A percentile compares a stretch with the other conserved stretches of the same genome.
phyloP scores from a whole-genome alignment of 768 basidiomycete species.

The Podaxis sp. region DNA sequence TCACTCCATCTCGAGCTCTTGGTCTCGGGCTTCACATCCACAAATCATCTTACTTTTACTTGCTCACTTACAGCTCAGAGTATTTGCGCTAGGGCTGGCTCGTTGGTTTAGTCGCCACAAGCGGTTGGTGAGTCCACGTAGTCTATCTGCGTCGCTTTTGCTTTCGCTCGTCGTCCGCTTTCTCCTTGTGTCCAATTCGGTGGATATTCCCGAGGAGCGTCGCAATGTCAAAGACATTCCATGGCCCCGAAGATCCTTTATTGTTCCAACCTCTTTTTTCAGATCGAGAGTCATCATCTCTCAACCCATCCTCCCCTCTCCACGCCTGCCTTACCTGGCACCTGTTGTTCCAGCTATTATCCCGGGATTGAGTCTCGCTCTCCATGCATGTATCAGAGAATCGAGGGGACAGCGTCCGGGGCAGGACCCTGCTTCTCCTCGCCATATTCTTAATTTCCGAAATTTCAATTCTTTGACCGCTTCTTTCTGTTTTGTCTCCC shows the following conservation, averaged over 20 bases:
- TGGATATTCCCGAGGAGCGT: too few relatives aligned
- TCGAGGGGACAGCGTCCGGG: neutral
- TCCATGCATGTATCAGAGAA: neutral
- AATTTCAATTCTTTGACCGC: conserved; percentile 10
- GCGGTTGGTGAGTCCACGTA: conserved; percentile 22
- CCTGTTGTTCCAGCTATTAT: neutral
- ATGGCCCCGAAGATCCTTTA: neutral
- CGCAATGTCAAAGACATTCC: neutral
- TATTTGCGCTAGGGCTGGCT: neutral
- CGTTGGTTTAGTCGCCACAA: conserved; percentile 3
- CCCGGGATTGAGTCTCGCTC: neutral
- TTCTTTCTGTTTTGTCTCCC: conserved; percentile 4
- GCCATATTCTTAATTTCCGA: neutral
- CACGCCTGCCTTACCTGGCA: neutral
- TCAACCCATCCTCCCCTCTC: neutral
- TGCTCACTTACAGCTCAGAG: conserved; percentile 6
- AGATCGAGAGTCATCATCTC: conserved; percentile 8
- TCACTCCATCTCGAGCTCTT: conserved; percentile 5
- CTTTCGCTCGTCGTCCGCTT: neutral
- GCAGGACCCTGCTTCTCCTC: neutral
- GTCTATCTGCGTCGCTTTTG: neutral
- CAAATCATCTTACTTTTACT: neutral
- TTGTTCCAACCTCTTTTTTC: neutral
- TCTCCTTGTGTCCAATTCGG: neutral
- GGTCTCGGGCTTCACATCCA: neutral